Evolutionary conservation across 2,329 filamentous ascomycete species (phyloP).

Genomic region (Apiospora aurea): DNA sequence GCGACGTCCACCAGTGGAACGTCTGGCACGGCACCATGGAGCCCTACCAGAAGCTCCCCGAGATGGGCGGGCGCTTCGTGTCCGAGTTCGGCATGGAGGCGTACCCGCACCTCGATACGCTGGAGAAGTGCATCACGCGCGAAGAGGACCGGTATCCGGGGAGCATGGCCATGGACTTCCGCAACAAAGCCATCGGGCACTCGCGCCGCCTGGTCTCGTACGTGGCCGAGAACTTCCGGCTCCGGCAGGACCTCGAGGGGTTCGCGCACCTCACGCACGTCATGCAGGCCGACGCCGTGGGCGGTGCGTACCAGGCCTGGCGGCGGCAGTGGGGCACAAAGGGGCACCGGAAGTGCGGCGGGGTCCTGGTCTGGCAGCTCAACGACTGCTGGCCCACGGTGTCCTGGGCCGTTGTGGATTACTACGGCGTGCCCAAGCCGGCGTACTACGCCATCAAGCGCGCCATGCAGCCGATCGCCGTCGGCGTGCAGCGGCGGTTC

Average conservation of each 20-base stretch:
- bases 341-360: constrained; percentile 66
- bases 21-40: constrained; percentile 81
- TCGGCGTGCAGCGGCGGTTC: constrained; percentile 59
- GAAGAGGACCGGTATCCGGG: constrained; percentile 65
- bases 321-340: constrained; percentile 67
- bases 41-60: constrained; percentile 78
- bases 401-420: constrained; percentile 71
- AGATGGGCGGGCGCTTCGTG: constrained; percentile 76
- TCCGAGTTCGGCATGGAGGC: constrained; percentile 86
- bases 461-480: constrained; percentile 64
- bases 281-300: constrained; percentile 60
- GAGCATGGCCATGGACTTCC: constrained; percentile 78
- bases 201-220: constrained; percentile 78
- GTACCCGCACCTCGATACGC: constrained; percentile 77
- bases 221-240: constrained; percentile 76
- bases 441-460: constrained; percentile 62
- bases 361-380: constrained; percentile 72
- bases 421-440: constrained; percentile 70
- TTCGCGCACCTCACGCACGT: constrained; percentile 65
- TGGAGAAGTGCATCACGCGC: constrained; percentile 67
- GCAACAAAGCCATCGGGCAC: constrained; percentile 82
- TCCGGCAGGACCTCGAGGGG: constrained; percentile 47
- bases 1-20: constrained; percentile 85
- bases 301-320: constrained; percentile 62
- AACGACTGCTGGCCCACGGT: constrained; percentile 76